Conservation (phyloP, 441 rosid genomes). For the Metrosideros polymorpha region DNA sequence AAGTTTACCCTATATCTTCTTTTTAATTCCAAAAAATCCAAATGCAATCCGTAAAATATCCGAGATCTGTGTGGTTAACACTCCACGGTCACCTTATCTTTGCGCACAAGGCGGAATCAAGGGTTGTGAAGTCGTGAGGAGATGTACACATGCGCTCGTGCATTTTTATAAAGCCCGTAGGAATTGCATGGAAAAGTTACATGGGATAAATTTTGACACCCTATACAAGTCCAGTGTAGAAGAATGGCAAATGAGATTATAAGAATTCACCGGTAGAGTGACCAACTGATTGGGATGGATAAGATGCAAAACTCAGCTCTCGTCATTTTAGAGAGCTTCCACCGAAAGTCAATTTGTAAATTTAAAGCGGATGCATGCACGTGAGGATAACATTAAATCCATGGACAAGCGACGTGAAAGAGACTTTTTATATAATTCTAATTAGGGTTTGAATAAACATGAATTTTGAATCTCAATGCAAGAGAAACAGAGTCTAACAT, state of each 20-base stretch:
- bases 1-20: neutral
- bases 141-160: neutral
- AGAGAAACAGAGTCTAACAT: neutral
- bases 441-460: neutral
- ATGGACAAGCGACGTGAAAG: neutral
- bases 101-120: neutral
- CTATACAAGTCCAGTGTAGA: neutral
- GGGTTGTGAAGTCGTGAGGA: neutral
- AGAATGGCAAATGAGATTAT: neutral
- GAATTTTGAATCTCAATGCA: neutral
- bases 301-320: neutral
- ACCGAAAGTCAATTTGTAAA: neutral
- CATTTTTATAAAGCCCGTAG: neutral
- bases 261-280: neutral
- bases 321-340: neutral
- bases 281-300: neutral
- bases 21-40: neutral
- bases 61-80: neutral
- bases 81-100: rapidly evolving
- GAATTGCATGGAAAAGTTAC: neutral
- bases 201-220: neutral
- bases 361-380: neutral
- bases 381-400: neutral
- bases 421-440: neutral
- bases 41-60: neutral